Base-by-base conservation (phyloP, 441 rosid genomes). In the Melastoma candidum region DNA sequence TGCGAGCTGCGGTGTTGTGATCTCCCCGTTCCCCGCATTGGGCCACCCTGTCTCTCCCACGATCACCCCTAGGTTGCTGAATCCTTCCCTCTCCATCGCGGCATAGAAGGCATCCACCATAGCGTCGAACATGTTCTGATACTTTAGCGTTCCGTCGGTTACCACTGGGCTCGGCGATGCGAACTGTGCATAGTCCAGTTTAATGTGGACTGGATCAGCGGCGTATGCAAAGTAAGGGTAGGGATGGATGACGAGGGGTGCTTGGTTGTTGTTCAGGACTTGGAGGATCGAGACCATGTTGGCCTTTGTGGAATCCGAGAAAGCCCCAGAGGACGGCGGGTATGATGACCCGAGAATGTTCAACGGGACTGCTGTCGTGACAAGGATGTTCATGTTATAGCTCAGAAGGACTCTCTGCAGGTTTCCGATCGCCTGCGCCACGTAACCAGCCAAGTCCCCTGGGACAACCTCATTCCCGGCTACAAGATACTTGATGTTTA, bases 381-480 rank as follows among this genome's bases (percentile, higher is more conserved):
- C 61, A 11, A 22, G 58, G 9, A 57, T 58, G 4, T 46, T 32
- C 26, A 53, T 47, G 27, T 27, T 3, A 26, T 45, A 43, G 29
- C 44, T 13, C 0, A 14, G 10, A 2, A 60, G 36, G 6, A 59
- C 59, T 0, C 25, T 53, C n/a, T 7, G 44, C 11, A 67, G 48
- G 41, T 43, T 48, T 26, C 39, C 47, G 64, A 71, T 64, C 10
- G 56, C 67, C 1, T 58, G 61, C 29, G 63, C 2, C 26, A 71
- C 17, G 27, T 13, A 48, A 11, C 6, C 11, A 6, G 39, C 58
- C 12, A 13, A 26, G 2, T 45, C 47, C 1, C 51, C 26, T 0
- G 61, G 69, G 29, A 54, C 52, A 1, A 63, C 43, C 53, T 69
- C 71, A 1, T 69, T 66, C 17, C 77, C 72, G 4, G 41, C 72